Conservation (phyloP, 805 yeast genomes). For the Teunomyces aglyptinius region DNA sequence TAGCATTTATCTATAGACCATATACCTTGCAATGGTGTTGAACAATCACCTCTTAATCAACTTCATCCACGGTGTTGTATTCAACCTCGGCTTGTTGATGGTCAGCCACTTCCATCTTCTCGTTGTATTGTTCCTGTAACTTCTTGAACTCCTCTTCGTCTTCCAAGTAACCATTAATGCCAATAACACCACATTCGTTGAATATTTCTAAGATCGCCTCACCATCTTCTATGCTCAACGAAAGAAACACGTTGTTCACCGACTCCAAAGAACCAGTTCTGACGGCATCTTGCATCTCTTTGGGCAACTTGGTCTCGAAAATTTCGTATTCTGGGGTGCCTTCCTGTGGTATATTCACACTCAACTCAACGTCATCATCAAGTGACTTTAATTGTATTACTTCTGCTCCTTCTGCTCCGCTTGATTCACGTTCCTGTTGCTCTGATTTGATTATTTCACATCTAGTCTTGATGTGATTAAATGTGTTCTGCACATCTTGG, state of each 20-base stretch:
- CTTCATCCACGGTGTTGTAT: slow-evolving; percentile 12
- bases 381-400: slow-evolving; percentile 84
- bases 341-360: slow-evolving; percentile 63
- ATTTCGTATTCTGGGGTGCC: slow-evolving; percentile 55
- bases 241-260: slow-evolving; percentile 79
- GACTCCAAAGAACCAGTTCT: slow-evolving; percentile 67
- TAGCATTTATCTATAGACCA: slow-evolving; percentile 1
- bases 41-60: slow-evolving; percentile 9
- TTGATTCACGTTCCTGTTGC: slow-evolving; percentile 23
- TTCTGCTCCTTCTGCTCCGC: slow-evolving; percentile 54
- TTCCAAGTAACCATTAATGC: slow-evolving; percentile 73
- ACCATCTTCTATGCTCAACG: slow-evolving; percentile 72
- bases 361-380: slow-evolving; percentile 77
- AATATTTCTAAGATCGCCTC: slow-evolving; percentile 72
- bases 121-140: slow-evolving; percentile 48
- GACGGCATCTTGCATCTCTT: slow-evolving; percentile 72
- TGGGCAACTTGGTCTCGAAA: slow-evolving; percentile 55
- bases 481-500: slow-evolving; percentile 73
- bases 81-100: slow-evolving; percentile 11
- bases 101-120: slow-evolving; percentile 15
- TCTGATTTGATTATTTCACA: slow-evolving; percentile 66
- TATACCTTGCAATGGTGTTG: slow-evolving; percentile 4
- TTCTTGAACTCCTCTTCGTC: slow-evolving; percentile 66
- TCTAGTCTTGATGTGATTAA: slow-evolving; percentile 70
- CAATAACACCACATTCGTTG: slow-evolving; percentile 79